Evolutionary conservation across 441 rosid species (phyloP).

Genomic region (Syzygium syzygioides): DNA sequence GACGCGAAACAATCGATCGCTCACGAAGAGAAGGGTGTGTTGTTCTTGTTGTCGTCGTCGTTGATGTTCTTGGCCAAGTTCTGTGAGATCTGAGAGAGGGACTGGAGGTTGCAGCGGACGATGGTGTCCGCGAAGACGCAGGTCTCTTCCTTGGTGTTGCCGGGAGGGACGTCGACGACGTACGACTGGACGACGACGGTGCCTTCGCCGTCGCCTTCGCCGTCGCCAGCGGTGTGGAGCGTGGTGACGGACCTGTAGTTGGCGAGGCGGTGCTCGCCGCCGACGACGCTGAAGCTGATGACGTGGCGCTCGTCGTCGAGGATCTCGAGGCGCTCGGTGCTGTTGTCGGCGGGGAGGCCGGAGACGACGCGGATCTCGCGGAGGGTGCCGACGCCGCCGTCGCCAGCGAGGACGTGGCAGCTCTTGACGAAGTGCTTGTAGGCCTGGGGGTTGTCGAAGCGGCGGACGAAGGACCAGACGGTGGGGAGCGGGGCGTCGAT

Average conservation of each 20-base stretch:
- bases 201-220: conserved; percentile 9
- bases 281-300: conserved; percentile 64
- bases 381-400: conserved; percentile 49
- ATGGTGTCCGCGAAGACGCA: conserved; percentile 61
- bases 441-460: conserved; percentile 58
- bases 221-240: conserved; percentile 34
- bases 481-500: conserved; percentile 51
- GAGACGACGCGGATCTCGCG: conserved; percentile 58
- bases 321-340: conserved; percentile 61
- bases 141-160: conserved; percentile 64
- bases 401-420: conserved; percentile 52
- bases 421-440: conserved; percentile 67
- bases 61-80: conserved; percentile 28
- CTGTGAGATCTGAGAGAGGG: conserved; percentile 52
- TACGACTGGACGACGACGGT: conserved; percentile 64
- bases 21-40: neutral
- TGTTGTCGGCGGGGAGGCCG: conserved; percentile 54
- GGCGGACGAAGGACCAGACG: conserved; percentile 69
- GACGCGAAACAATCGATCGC: neutral
- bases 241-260: conserved; percentile 69
- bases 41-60: neutral
- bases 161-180: conserved; percentile 62
- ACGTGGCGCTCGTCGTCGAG: conserved; percentile 60
- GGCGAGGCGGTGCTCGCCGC: conserved; percentile 61
- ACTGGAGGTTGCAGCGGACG: conserved; percentile 63